Percentiles rank a stretch among this genome's conserved stretches.
phyloP scores from a whole-genome alignment of 306 rosid species.

The Quercus ilex region DNA sequence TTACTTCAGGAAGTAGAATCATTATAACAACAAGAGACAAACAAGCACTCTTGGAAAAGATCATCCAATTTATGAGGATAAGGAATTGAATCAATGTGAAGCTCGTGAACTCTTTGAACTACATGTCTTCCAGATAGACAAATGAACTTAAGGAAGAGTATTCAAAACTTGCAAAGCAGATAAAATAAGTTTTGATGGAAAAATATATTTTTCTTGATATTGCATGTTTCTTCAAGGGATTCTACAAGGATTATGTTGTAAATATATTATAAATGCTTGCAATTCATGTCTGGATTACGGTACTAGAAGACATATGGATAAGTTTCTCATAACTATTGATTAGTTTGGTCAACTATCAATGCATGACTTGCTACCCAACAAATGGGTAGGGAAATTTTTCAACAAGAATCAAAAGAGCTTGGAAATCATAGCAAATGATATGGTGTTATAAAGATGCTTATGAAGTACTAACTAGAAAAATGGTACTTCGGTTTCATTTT shows the following conservation, averaged over 20 bases:
- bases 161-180: background rate
- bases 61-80: background rate
- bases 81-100: conserved; percentile 2
- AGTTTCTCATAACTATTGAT: conserved; percentile 11
- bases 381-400: conserved; percentile 12
- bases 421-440: conserved; percentile 10
- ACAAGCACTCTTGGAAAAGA: conserved; percentile 6
- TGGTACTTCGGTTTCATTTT: conserved; percentile 5
- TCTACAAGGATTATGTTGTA: background rate
- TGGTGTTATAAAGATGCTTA: conserved; percentile 14
- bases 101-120: conserved; percentile 11
- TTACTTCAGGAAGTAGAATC: conserved; percentile 22
- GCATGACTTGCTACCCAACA: conserved; percentile 8
- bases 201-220: conserved; percentile 14
- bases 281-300: background rate
- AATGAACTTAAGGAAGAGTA: background rate
- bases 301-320: background rate
- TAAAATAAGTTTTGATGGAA: conserved; percentile 15
- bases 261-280: conserved; percentile 2
- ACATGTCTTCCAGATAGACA: background rate
- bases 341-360: background rate
- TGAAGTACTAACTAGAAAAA: conserved; percentile 1
- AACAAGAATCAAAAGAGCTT: conserved; percentile 4
- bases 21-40: conserved; percentile 17
- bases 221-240: conserved; percentile 19